Evolutionary conservation across 169 alveolate genomes (phyloP), one percentile per base, ranked within the genome.

Genomic region (Plasmodium gonderi): DNA sequence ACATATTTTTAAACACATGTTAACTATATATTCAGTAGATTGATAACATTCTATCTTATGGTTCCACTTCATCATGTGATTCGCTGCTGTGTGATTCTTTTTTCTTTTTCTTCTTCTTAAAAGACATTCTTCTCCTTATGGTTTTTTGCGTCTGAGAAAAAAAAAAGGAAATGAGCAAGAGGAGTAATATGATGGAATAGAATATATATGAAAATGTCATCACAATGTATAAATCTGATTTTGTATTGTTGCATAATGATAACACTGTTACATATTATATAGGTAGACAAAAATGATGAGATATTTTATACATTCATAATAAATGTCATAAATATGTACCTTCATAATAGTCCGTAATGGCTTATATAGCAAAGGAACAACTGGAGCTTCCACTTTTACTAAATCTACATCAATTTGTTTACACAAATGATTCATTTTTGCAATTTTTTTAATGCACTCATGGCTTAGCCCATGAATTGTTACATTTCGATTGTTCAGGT

Each of bases 381-480:
- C 95, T 6, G 98, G 98, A n/a, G 97, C 85, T 36, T 96, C 96
- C 64, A 96, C 89, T 44, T 95, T 96, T 23, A 96, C 97, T 40
- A 96, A 80, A 31, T 96, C 98, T 85, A 94, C 96, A 64, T 96
- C 98, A 94, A 96, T 95, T 89, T 95, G 96, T 68, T 96, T 87
- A 78, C 95, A 80, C 67, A 96, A 77, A 65, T 95, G 97, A 49
- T 95, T 96, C 97, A 96, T 96, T 94, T 96, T 96, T 5, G 97
- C 98, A n/a, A 96, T 96, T 95, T 95, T 96, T 82, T 96, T 96
- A 78, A 95, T 91, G 72, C 98, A 96, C 17, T 97, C 98, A 75
- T 96, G 96, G 91, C 98, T 95, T 89, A 96, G 82, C 0, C 98
- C 98, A 96, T 95, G 93, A 14, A 82, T 69, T 17, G 75, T 72